These are phyloP conservation scores for Ophidiomyces ophidiicola DNA, from an alignment of 2,329 filamentous ascomycete genomes.

Conservation along the genomic window DNA sequence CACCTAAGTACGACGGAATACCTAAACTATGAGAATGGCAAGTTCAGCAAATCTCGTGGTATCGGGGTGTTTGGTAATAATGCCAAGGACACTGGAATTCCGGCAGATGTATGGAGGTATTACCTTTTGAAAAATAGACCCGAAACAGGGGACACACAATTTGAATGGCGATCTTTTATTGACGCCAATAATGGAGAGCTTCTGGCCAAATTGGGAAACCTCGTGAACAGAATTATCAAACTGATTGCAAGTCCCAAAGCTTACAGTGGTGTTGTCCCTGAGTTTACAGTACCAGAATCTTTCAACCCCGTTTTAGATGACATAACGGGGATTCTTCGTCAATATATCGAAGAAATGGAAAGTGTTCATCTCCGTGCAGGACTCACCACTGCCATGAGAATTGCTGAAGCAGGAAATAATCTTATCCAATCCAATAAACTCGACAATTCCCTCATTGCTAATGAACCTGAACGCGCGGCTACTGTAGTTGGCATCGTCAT, in stretches of 20 bases:
- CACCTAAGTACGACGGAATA: slow-evolving; percentile 74
- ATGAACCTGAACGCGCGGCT: slow-evolving; percentile 47
- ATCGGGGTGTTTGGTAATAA: slow-evolving; percentile 77
- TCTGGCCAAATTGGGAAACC: slow-evolving; percentile 52
- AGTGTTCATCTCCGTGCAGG: slow-evolving; percentile 48
- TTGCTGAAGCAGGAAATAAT: slow-evolving; percentile 48
- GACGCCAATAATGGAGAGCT: slow-evolving; percentile 69
- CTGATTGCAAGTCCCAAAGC: slow-evolving; percentile 51
- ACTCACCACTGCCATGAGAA: slow-evolving; percentile 42
- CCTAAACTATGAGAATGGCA: slow-evolving; percentile 66
- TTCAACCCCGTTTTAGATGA: slow-evolving; percentile 33
- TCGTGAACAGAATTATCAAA: slow-evolving; percentile 44
- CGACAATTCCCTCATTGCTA: slow-evolving; percentile 50
- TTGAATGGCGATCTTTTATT: slow-evolving; percentile 69
- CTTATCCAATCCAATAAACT: slow-evolving; percentile 49
- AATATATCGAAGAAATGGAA: slow-evolving; percentile 48
- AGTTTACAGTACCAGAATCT: slow-evolving; percentile 30
- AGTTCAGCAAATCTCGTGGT: slow-evolving; percentile 73
- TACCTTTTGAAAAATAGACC: slow-evolving; percentile 69
- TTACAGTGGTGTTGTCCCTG: slow-evolving; percentile 56
- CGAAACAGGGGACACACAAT: slow-evolving; percentile 67
- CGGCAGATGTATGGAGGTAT: slow-evolving; percentile 69
- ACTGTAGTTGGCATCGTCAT: slow-evolving; percentile 64
- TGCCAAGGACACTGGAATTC: slow-evolving; percentile 65
- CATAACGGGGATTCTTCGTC: slow-evolving; percentile 42